These are phyloP conservation scores for Plectosphaerella plurivora DNA, from an alignment of 2,329 filamentous ascomycete genomes.

Conservation along the genomic window DNA sequence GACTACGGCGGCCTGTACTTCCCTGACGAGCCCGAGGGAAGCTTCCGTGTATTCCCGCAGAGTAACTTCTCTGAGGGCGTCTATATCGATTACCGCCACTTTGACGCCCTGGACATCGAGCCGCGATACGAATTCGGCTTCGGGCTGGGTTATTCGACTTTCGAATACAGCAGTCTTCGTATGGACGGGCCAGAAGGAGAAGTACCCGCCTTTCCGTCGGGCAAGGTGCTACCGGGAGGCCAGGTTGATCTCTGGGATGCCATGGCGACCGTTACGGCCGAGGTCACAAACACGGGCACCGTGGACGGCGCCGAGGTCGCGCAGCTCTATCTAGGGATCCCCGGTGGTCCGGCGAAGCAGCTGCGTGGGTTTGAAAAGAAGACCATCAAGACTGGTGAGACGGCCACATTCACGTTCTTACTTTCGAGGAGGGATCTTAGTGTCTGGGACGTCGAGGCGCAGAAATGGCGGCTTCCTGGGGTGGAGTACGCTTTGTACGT, in stretches of 20 bases:
- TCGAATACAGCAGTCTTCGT: slow-evolving; percentile 38
- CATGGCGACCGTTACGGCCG: slow-evolving; percentile 30
- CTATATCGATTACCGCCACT: slow-evolving; percentile 51
- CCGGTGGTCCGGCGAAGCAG: slow-evolving; percentile 46
- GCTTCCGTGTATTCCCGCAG: slow-evolving; percentile 46
- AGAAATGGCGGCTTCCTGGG: slow-evolving; percentile 54
- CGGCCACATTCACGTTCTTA: slow-evolving; percentile 38
- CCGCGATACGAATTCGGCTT: slow-evolving; percentile 54
- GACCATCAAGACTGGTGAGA: slow-evolving; percentile 5
- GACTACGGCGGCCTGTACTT: slow-evolving; percentile 48
- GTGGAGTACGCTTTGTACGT: slow-evolving; percentile 40
- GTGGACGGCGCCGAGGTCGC: slow-evolving; percentile 40
- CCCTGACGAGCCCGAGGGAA: slow-evolving; percentile 35
- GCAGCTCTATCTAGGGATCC: slow-evolving; percentile 44
- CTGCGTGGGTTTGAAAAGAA: slow-evolving; percentile 52
- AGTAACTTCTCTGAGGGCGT: slow-evolving; percentile 47
- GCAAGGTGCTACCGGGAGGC: slow-evolving; percentile 36
- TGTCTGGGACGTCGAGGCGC: slow-evolving; percentile 56
- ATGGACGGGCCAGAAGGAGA: slow-evolving; percentile 24
- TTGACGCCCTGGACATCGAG: slow-evolving; percentile 41
- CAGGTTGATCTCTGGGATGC: slow-evolving; percentile 43
- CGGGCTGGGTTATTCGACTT: slow-evolving; percentile 52
- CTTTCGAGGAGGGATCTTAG: slow-evolving; percentile 63
- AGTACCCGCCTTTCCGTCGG: slow-evolving; percentile 30
- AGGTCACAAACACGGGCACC: slow-evolving; percentile 36